phyloP scores from a whole-genome alignment of 139 green algal species.

The Tetraselmis striata region DNA sequence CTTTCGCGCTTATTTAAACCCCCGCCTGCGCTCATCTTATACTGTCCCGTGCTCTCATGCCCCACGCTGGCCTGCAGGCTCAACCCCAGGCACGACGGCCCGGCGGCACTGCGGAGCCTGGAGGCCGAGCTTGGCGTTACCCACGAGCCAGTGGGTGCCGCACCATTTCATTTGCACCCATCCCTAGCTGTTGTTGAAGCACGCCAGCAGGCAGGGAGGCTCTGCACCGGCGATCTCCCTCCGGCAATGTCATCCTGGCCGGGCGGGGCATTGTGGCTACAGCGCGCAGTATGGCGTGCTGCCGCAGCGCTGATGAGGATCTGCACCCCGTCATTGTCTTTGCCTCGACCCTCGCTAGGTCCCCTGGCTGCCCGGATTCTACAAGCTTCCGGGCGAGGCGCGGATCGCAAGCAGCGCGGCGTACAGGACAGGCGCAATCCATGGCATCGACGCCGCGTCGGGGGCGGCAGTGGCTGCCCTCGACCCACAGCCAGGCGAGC shows the following conservation, averaged over 20 bases:
- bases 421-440: constrained; percentile 3
- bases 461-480: constrained; percentile 29
- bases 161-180: not conserved
- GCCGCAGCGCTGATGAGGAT: no score
- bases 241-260: not conserved
- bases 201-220: not conserved
- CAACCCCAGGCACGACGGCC: not conserved
- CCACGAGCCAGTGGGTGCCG: not conserved
- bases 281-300: no score
- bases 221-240: not conserved
- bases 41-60: not conserved
- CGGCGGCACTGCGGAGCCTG: not conserved
- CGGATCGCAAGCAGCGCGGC: not conserved
- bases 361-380: not conserved
- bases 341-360: no score
- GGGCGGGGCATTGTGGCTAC: not conserved
- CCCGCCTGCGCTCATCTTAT: not conserved
- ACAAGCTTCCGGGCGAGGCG: not conserved
- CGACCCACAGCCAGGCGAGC: constrained; percentile 8
- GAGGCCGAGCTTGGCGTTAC: not conserved
- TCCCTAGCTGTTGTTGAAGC: not conserved
- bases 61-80: not conserved
- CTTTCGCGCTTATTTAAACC: not conserved
- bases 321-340: no score
- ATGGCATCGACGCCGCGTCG: constrained; percentile 29